Conservation (phyloP, 345 rosid genomes). For the Linum lewisii region DNA sequence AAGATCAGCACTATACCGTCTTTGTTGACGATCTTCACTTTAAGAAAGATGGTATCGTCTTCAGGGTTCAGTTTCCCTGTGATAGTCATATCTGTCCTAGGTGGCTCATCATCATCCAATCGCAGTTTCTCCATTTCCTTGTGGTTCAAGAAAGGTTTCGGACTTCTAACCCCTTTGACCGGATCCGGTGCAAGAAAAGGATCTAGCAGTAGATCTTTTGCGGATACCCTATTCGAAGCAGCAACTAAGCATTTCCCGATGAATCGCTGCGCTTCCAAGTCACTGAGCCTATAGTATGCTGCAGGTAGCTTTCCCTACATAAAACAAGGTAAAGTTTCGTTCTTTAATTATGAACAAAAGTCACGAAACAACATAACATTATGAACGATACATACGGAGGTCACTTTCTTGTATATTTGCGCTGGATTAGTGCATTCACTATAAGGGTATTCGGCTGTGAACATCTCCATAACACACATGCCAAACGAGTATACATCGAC, state of each 20-base stretch:
- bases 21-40: constrained; percentile 1
- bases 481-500: constrained; percentile 31
- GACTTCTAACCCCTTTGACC: constrained; percentile 24
- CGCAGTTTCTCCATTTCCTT: constrained; percentile 44
- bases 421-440: constrained; percentile 30
- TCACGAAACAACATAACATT: too few species aligned
- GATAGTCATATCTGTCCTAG: constrained; percentile 3
- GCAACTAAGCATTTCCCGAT: constrained; percentile 51
- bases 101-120: constrained; percentile 22
- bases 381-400: constrained; percentile 17
- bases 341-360: background rate
- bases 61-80: constrained; percentile 3
- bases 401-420: constrained; percentile 31
- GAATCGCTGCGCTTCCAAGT: constrained; percentile 55
- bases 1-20: background rate
- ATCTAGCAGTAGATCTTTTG: constrained; percentile 49
- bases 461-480: constrained; percentile 28
- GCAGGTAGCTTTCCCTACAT: constrained; percentile 67
- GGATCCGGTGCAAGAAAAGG: constrained; percentile 52
- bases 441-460: constrained; percentile 23
- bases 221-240: constrained; percentile 59
- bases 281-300: constrained; percentile 50
- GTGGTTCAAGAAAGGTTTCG: constrained; percentile 42
- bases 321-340: constrained; percentile 10
- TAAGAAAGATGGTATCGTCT: constrained; percentile 5